Evolutionary conservation across 306 rosid species (phyloP), one percentile per base, ranked within the genome.

Genomic region (Pachyrhizus erosus): DNA sequence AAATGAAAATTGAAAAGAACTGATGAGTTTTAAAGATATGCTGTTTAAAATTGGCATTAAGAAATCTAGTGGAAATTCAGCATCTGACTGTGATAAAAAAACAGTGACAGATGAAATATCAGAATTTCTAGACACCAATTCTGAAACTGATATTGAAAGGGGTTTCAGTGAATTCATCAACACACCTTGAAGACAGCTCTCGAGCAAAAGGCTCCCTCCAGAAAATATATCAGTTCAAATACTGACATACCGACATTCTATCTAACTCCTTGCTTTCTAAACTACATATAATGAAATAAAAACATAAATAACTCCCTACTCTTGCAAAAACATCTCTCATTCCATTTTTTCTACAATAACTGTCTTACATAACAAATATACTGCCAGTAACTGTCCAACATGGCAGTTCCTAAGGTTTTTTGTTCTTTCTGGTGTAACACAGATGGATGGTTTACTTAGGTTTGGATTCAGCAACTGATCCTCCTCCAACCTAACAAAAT

Each of bases 61-160:
- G 11, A 85, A 70, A 2, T 70, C 11, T 2, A 69, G 54, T 27
- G 42, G 13, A 69, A 69, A 51, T 58, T 49, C 34, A 31, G 54
- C 29, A 76, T 45, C n/a, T 60, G 29, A 72, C 7, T 65, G 86
- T 77, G 82, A 85, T 12, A 31, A 51, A 6, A 31, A 51, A 6
- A 54, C 5, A 54, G 7, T 17, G 24, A n/a, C 13, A 68, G 33
- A 29, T 8, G 51, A 68, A 13, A 57, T 45, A 48, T 14, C 34
- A 58, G 37, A 2, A 58, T 24, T 58, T n/a, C 34, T 14, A 58
- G 7, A 31, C 6, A 60, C 15, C 6, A 21, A 2, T 21, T 58
- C 17, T 11, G 3, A 24, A 57, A 57, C 31, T 21, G 31, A 18
- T 21, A 57, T 40, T 39, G 27, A 75, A 75, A 23, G 70, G n/a